Base-by-base conservation (phyloP, 2,329 filamentous ascomycete genomes). In the Phoma sp. region DNA sequence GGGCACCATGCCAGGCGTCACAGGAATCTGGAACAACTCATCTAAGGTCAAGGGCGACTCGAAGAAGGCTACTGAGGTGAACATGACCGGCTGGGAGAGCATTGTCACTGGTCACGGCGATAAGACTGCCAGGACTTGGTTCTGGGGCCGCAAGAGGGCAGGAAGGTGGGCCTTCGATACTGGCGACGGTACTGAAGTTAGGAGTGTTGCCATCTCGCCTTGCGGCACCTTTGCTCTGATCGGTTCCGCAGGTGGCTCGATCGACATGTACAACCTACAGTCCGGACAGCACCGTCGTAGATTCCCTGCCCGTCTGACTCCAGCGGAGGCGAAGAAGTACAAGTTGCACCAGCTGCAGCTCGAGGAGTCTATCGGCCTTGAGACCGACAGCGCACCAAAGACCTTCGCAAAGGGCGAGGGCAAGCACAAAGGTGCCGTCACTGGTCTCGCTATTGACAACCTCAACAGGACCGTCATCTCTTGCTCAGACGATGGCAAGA, bases 181-280 rank as follows among this genome's bases (percentile, higher is more conserved):
- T 0, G 85, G 89, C 36, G 95, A 99, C 75, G 85, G 85, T 14
- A 84, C 86, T n/a, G 85, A 91, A 66, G 93, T 96, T 32, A 83
- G 79, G 60, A 93, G 90, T 47, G 91, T 99, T 18, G 85, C 92
- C 9, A 89, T 99, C 56, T 96, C 91, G 48, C 84, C 91, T 1
- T 99, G 95, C 67, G 95, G 95, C 52, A 97, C 90, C 1, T 99
- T 99, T 79, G 93, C 93, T 2, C 77, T 98, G 4, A 82, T 99
- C 22, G 95, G 95, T 1, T 97, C 93, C 1, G 86, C 86, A 27
- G 86, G 83, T 33, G 95, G 95, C 37, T 85, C 86, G 30, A 87
- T 99, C 51, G 92, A 97, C 73, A 93, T 96, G 89, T 98, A 90
- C 83, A 99, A 99, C 72, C 80, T 99, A 54, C 95, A 99, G 73